Base-by-base conservation (phyloP, 805 yeast species). In the Monosporozyma solicola region DNA sequence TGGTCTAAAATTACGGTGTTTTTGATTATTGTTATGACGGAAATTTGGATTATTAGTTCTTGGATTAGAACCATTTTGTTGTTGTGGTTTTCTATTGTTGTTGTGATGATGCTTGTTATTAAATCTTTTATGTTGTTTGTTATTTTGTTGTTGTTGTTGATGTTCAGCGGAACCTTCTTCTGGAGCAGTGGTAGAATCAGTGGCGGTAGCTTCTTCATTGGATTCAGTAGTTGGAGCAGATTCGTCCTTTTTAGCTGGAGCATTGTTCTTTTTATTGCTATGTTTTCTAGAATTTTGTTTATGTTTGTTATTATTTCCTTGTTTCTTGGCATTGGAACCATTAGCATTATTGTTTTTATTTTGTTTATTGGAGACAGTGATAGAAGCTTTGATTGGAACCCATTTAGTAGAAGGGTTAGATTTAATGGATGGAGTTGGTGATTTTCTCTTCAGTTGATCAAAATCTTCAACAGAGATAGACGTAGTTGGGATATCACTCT, bases 311-410 rank as follows among this genome's bases (percentile, higher is more conserved):
- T 10, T 39, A 27, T 49, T 53, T 33, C 45, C 49, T 39, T 49
- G 41, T 33, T 51, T 51, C 52, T 41, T 55, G 55, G 52, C 58
- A 39, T 55, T 53, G 24, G 49, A 52, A 31, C 51, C 54, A 20
- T 51, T 41, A n/a, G 51, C 29, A 49, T 54, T 31, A 51, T 49
- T 53, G n/a, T 52, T 56, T 16, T 55, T 25, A 49, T 54, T 31
- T 29, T 55, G 55, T 24, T 51, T 57, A 15, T 35, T 20, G 20
- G 68, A 72, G 43, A 78, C 71, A 29, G 76, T 76, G 48, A 78
- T 79, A 44, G 79, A 69, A 29, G 81, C 86, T 59, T 80, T 76
- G 65, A 78, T 80, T n/a, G 88, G 88, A 41, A 83, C 78, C 87
- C 88, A 83, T 65, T 84, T 85, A 8, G 67, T 61, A n/a, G 58